Conservation (phyloP, 2,329 filamentous ascomycete species). For the Acrodontium crateriforme region DNA sequence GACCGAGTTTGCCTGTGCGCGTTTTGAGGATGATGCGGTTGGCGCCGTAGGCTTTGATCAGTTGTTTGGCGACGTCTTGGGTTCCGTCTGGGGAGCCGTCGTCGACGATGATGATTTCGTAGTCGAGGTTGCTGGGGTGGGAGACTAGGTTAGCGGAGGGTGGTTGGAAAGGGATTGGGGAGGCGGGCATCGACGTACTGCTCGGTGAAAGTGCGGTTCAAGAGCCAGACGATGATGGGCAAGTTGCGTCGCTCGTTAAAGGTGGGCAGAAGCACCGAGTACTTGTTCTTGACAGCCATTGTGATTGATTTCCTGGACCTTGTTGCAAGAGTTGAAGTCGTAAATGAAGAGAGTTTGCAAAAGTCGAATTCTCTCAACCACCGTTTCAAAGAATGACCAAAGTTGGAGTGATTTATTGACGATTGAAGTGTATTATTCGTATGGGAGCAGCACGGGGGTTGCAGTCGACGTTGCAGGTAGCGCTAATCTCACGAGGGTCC, state of each 20-base stretch:
- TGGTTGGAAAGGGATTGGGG: background rate
- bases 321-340: background rate
- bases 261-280: slow-evolving; percentile 92
- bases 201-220: slow-evolving; percentile 83
- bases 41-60: slow-evolving; percentile 67
- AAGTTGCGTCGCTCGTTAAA: slow-evolving; percentile 98
- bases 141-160: background rate
- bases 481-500: too few species aligned
- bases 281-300: slow-evolving; percentile 59
- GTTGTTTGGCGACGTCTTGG: slow-evolving; percentile 76
- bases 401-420: too few species aligned
- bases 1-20: slow-evolving; percentile 88
- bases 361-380: too few species aligned
- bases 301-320: slow-evolving; percentile 1
- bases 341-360: too few species aligned
- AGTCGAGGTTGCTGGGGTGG: slow-evolving; percentile 66
- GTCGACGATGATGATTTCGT: slow-evolving; percentile 96
- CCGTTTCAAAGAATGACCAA: too few species aligned
- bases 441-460: too few species aligned
- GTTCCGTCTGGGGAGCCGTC: slow-evolving; percentile 96
- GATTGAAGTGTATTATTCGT: too few species aligned
- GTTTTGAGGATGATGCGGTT: slow-evolving; percentile 71
- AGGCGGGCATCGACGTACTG: slow-evolving; percentile 41
- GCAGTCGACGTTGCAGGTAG: too few species aligned
- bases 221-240: slow-evolving; percentile 86